A percentile compares a stretch with the other conserved stretches of the same genome.
These are phyloP conservation scores for Kwoniella sp. DNA, from an alignment of 768 basidiomycete species.

Conservation along the genomic window DNA sequence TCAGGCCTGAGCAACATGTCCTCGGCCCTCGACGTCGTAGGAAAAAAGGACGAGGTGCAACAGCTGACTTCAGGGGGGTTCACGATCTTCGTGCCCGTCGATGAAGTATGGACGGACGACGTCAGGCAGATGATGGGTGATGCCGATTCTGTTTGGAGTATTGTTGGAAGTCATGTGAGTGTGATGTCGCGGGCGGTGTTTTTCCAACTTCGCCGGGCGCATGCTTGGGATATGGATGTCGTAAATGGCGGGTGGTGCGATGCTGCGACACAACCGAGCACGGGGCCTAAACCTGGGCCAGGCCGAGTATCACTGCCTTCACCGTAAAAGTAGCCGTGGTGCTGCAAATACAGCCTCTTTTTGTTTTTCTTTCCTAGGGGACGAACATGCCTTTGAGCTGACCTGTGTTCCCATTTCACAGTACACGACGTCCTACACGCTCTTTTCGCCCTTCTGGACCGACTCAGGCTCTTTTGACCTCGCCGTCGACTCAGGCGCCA, in stretches of 20 bases:
- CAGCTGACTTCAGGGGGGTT: slow-evolving; percentile 34
- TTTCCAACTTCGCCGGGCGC: not conserved
- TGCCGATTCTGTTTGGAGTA: not conserved
- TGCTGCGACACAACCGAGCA: not conserved
- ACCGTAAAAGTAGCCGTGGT: too few species aligned
- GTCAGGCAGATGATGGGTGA: slow-evolving; percentile 21
- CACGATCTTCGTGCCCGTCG: slow-evolving; percentile 49
- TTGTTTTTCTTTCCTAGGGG: too few species aligned
- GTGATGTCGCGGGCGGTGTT: not conserved
- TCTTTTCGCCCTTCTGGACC: slow-evolving; percentile 40
- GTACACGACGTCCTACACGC: slow-evolving; percentile 39
- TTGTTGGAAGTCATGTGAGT: slow-evolving; percentile 46
- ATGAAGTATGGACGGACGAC: slow-evolving; percentile 34
- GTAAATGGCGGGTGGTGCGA: too few species aligned
- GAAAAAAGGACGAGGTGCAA: slow-evolving; percentile 23
- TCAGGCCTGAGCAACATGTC: slow-evolving; percentile 20
- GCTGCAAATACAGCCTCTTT: too few species aligned
- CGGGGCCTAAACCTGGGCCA: not conserved
- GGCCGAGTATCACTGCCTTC: too few species aligned
- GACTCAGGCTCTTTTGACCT: slow-evolving; percentile 16
- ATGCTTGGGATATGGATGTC: too few species aligned
- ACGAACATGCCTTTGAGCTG: too few species aligned
- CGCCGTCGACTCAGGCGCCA: slow-evolving; percentile 27
- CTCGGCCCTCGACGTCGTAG: slow-evolving; percentile 20
- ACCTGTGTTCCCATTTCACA: slow-evolving; percentile 6